Evolutionary conservation across 1,139 yeast genomes (phyloP), one percentile per base, ranked within the genome.

Genomic region (Lipomyces yarrowii): DNA sequence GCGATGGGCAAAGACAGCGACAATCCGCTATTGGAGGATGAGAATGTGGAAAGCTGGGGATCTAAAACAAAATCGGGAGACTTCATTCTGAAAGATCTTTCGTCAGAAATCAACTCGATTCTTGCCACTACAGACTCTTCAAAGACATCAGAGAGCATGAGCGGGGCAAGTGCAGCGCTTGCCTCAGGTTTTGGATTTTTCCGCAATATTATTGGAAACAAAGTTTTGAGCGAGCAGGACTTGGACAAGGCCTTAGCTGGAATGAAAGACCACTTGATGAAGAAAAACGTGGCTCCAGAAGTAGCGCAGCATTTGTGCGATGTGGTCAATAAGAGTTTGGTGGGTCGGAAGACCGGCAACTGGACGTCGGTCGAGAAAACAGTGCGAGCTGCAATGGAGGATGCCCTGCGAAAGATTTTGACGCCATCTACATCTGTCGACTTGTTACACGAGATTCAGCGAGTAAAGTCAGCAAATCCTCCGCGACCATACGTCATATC

Each of bases 351-450:
- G 66, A 87, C 91, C 0, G 85, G 84, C 63, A 85, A 81, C 68
- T 88, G 91, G 85, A 86, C 91, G 0, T 81, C 87, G 5, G 85
- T 84, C 0, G 86, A 85, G 64, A 80, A 82, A 33, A 84, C 89
- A 0, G 89, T 88, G 8, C 83, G 87, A 70, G 84, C 84, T 57
- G 85, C 96, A 1, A 82, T 94, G 76, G 84, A 87, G 0, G 90
- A 87, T 53, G 93, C 94, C 62, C 80, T 94, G 62, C 87, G 93
- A 59, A 89, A 90, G 73, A 86, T 93, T 59, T 81, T 94, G 70
- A 93, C 99, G 0, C 99, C 99, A 13, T 91, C 93, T 70, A 91
- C 96, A 0, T 91, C 98, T 0, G 87, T 94, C 0, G 97, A 94
- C 75, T 80, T 94, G 68, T 81, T 94, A 39, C 90, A 91, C 71